A percentile compares a stretch with the other conserved stretches of the same genome.
These are phyloP conservation scores for Leishmania lainsoni DNA, from an alignment of 208 protist genomes.

Conservation along the genomic window DNA sequence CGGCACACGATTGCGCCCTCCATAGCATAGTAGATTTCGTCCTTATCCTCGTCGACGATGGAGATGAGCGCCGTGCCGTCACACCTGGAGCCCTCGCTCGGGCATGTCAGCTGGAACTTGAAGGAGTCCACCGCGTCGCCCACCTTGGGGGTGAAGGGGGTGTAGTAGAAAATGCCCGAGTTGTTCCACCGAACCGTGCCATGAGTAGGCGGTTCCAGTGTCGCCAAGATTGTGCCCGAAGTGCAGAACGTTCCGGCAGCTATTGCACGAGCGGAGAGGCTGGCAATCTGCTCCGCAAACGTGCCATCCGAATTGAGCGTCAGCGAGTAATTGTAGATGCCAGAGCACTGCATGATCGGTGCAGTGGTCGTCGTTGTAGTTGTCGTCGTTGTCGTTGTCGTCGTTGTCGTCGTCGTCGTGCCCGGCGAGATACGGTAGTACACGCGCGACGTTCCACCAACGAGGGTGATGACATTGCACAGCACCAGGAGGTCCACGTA, in stretches of 20 bases:
- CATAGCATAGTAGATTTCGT: constrained; percentile 55
- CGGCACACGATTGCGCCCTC: constrained; percentile 69
- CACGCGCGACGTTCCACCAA: constrained; percentile 42
- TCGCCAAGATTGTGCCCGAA: constrained; percentile 30
- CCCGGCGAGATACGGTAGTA: constrained; percentile 43
- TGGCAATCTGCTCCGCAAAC: constrained; percentile 30
- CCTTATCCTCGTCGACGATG: constrained; percentile 21
- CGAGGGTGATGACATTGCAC: constrained; percentile 51
- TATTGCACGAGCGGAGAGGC: constrained; percentile 24
- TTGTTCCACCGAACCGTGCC: constrained; percentile 10
- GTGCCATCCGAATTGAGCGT: constrained; percentile 41
- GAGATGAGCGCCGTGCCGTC: constrained; percentile 41
- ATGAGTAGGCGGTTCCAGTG: constrained; percentile 11
- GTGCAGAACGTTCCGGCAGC: constrained; percentile 22
- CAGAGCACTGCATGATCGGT: constrained; percentile 31
- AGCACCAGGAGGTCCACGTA: constrained; percentile 36
- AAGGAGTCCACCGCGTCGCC: constrained; percentile 55
- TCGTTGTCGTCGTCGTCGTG: constrained; percentile 34
- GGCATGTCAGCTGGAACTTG: constrained; percentile 58
- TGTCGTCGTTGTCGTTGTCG: constrained; percentile 25
- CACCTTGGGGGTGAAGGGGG: constrained; percentile 4
- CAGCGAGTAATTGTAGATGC: constrained; percentile 41
- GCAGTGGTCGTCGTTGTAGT: constrained; percentile 19
- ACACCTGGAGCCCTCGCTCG: constrained; percentile 25
- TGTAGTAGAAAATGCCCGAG: constrained; percentile 46